Percentiles rank a stretch among this genome's conserved stretches.
These are phyloP conservation scores for Pythium sp. DNA, from an alignment of 352 stramenopile genomes.

Conservation along the genomic window DNA sequence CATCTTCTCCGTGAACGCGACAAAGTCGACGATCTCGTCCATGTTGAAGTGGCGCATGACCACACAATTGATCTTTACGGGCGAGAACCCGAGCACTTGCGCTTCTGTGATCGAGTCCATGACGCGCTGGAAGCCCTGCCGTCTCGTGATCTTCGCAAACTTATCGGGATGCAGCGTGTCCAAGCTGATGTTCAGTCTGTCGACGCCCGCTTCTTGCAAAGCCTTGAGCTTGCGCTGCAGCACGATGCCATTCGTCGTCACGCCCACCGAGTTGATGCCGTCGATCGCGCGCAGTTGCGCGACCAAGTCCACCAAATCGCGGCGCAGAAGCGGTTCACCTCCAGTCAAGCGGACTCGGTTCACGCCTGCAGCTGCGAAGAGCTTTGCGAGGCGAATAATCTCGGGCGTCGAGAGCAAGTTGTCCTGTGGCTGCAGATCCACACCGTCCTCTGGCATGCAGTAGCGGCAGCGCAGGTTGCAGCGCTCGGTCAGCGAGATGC, in stretches of 20 bases:
- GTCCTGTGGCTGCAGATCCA: conserved; percentile 75
- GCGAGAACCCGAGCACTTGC: conserved; percentile 41
- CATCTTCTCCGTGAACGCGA: conserved; percentile 84
- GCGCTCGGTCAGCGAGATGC: conserved; percentile 94
- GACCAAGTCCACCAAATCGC: conserved; percentile 55
- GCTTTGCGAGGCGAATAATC: conserved; percentile 84
- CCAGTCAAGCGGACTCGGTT: conserved; percentile 95
- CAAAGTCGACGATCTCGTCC: conserved; percentile 94
- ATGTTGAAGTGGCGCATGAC: conserved; percentile 97
- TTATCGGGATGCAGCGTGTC: conserved; percentile 92
- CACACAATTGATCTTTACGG: conserved; percentile 97
- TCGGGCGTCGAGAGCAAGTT: conserved; percentile 89
- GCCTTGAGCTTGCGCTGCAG: conserved; percentile 80
- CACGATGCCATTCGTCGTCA: conserved; percentile 97
- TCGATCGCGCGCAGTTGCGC: conserved; percentile 51
- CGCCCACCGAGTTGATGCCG: conserved; percentile 81
- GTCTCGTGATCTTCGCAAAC: conserved; percentile 93
- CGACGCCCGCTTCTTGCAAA: conserved; percentile 83
- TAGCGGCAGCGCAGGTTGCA: conserved; percentile 97
- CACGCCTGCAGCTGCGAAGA: conserved; percentile 91
- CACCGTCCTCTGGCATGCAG: conserved; percentile 96
- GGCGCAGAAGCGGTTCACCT: conserved; percentile 85
- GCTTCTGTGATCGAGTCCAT: conserved; percentile 81
- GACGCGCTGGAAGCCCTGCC: conserved; percentile 86
- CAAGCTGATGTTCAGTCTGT: conserved; percentile 94